Evolutionary conservation across 371 early-diverging fungal genomes (phyloP).

Genomic region (Rhizomucor pusillus): DNA sequence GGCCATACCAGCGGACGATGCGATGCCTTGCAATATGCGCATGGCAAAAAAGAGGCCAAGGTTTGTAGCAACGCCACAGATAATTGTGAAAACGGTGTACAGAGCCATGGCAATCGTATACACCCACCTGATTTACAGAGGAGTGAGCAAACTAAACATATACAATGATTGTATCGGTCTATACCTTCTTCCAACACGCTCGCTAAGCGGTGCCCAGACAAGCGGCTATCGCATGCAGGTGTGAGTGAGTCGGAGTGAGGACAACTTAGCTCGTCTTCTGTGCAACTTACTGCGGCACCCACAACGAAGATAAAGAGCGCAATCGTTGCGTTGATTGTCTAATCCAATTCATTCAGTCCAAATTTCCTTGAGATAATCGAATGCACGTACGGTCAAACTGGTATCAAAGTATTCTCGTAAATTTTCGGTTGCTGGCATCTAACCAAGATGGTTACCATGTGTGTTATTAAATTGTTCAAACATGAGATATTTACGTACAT

Average conservation of each 20-base stretch:
- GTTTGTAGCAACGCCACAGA: conserved; percentile 31
- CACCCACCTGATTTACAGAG: too few relatives aligned
- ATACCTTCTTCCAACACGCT: conserved; percentile 34
- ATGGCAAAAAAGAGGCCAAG: conserved; percentile 35
- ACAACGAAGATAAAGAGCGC: conserved; percentile 14
- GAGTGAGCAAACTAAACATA: too few relatives aligned
- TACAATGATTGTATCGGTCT: not conserved
- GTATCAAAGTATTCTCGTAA: conserved; percentile 19
- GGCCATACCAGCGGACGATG: conserved; percentile 33
- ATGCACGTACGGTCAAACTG: conserved; percentile 13
- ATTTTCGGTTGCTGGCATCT: conserved; percentile 36
- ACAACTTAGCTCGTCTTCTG: too few relatives aligned
- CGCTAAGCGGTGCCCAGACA: conserved; percentile 36
- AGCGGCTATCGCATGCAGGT: conserved; percentile 24
- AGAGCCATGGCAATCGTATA: conserved; percentile 19
- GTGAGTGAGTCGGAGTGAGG: too few relatives aligned
- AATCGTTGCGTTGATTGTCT: conserved; percentile 22
- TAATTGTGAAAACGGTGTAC: conserved; percentile 29
- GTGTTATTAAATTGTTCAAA: not conserved
- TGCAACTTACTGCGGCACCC: conserved; percentile 15
- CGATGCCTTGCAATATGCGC: conserved; percentile 37
- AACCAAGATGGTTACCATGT: not conserved
- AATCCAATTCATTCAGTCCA: not conserved
- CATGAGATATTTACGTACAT: conserved; percentile 11
- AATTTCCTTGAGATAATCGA: not conserved